Base-by-base conservation (phyloP, 2,329 filamentous ascomycete species). In the Sporothrix mexicana region DNA sequence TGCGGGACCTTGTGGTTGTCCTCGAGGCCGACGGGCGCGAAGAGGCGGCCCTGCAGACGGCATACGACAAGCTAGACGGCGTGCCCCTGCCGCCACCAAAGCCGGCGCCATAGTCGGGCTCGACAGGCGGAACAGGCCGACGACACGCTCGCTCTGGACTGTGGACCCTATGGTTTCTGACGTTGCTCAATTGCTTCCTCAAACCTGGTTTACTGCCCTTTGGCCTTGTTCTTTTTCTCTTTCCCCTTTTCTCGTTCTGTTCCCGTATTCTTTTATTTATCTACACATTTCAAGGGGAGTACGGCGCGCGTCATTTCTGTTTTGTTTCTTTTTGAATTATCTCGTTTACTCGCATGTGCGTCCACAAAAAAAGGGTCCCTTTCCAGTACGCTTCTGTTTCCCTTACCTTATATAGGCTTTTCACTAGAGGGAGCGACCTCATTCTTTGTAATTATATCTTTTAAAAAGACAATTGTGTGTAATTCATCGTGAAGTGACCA, bases 1-100 rank as follows among this genome's bases (percentile, higher is more conserved):
- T 97, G 70, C 88, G 95, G 71, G 95, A 98, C 80, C 90, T 94
- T 84, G 85, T 97, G 17, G 85, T 89, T 23, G 92, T 93, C 74
- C 85, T 98, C 64, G 95, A 97, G 80, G 85, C 90, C 69, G 93
- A 97, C 79, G 92, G 93, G 1, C 74, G 73, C 3, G 91, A 94
- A 79, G 83, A 83, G 76, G 88, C 84, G 78, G 87, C 90, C 30
- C 80, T 93, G 66, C 89, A 92, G 78, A 81, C 83, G 66, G 88
- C 88, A 0, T 90, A 89, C 74, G 77, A 84, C 72, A 81, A 81
- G 73, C 79, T 90, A 76, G 88, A 90, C 76, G 79, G 81, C 15
- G 25, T 72, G 70, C 51, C 70, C 12, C 41, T 72, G 59, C 51
- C 70, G 67, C 36, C 66, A 13, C 20, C 62, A 13, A 73, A 71